phyloP scores from a whole-genome alignment of 2,329 filamentous ascomycete genomes.

The Neurospora crassa region DNA sequence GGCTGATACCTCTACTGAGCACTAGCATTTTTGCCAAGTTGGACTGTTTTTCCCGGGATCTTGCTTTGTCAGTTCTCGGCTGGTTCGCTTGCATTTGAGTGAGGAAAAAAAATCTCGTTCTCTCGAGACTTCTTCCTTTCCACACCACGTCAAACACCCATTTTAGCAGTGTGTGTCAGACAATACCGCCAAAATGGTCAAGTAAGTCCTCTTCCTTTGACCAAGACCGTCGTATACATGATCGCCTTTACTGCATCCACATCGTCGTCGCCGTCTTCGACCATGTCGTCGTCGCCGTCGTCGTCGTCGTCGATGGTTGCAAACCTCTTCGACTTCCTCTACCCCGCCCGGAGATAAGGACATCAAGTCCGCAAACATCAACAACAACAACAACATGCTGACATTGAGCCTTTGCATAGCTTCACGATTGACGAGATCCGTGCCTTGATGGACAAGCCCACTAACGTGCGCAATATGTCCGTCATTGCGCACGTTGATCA shows the following conservation, averaged over 20 bases:
- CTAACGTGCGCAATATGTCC: conserved; percentile 86
- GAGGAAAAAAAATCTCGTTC: conserved; percentile 17
- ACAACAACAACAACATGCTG: conserved; percentile 26
- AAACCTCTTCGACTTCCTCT: conserved; percentile 10
- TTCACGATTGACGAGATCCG: conserved; percentile 97
- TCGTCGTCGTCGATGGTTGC: background rate
- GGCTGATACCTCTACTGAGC: conserved; percentile 16
- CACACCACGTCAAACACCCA: conserved; percentile 17
- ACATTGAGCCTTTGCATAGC: conserved; percentile 48
- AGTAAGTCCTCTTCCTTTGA: conserved; percentile 59
- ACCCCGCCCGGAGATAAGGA: conserved; percentile 33
- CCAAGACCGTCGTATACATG: conserved; percentile 2
- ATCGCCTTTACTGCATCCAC: background rate
- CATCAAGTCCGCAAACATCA: conserved; percentile 1
- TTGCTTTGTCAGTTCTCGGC: conserved; percentile 12
- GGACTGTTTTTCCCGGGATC: conserved; percentile 9
- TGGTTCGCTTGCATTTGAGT: conserved; percentile 6
- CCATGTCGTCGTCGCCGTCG: conserved; percentile 1
- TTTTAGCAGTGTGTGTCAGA: conserved; percentile 21
- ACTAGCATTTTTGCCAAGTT: conserved; percentile 8
- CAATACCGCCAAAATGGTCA: conserved; percentile 97
- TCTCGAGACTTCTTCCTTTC: conserved; percentile 12
- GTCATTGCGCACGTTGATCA: conserved; percentile 99
- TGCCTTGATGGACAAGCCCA: conserved; percentile 66
- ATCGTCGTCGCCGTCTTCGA: conserved; percentile 4